Conservation (phyloP, 371 early-diverging fungal genomes). For the Amoeboradix gromovi region DNA sequence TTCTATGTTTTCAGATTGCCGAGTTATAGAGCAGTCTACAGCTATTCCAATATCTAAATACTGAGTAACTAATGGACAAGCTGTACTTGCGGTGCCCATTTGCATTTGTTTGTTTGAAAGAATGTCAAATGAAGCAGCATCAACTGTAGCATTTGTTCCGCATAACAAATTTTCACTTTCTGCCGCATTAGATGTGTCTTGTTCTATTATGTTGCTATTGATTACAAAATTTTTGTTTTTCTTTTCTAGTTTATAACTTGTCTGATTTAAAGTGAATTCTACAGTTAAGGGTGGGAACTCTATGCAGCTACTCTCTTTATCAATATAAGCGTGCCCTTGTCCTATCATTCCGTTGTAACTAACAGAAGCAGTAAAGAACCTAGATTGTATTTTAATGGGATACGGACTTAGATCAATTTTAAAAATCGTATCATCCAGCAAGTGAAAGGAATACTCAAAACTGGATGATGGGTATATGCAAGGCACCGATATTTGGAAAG, state of each 20-base stretch:
- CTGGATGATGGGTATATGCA: not conserved
- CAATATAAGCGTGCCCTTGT: not conserved
- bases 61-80: not conserved
- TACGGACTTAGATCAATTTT: not conserved
- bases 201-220: not conserved
- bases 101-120: not conserved
- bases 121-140: not conserved
- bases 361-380: not conserved
- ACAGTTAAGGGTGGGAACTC: not conserved
- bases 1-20: not conserved
- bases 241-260: not conserved
- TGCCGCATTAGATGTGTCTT: not conserved
- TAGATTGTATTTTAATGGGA: not conserved
- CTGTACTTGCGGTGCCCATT: not conserved
- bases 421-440: not conserved
- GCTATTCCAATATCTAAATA: not conserved
- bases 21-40: not conserved
- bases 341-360: not conserved
- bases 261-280: not conserved
- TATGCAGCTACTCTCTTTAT: not conserved
- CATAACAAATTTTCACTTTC: not conserved
- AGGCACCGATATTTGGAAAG: not conserved
- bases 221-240: not conserved
- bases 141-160: not conserved
- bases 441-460: not conserved